Evolutionary conservation across 805 yeast species (phyloP).

Genomic region (Candida orba): DNA sequence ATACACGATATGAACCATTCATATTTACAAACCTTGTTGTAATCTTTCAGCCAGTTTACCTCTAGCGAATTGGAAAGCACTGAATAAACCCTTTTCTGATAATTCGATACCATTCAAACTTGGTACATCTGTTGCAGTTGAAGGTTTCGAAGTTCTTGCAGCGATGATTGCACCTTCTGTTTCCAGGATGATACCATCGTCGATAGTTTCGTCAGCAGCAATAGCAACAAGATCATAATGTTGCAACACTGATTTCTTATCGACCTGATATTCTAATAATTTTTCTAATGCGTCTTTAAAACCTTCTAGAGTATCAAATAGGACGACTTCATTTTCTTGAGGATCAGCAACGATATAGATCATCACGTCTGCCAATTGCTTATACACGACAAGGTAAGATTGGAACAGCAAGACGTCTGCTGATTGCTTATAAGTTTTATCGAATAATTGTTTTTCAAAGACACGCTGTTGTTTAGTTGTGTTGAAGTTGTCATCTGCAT

Average conservation of each 20-base stretch:
- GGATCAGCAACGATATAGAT: constrained; percentile 65
- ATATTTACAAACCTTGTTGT: constrained; percentile 32
- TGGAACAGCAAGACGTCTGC: constrained; percentile 78
- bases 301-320: constrained; percentile 70
- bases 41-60: constrained; percentile 55
- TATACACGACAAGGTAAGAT: constrained; percentile 75
- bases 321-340: constrained; percentile 79
- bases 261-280: constrained; percentile 59
- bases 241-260: constrained; percentile 70
- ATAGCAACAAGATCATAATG: constrained; percentile 80
- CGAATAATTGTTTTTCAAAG: constrained; percentile 67
- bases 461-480: constrained; percentile 56
- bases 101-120: constrained; percentile 54
- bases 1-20: neutral
- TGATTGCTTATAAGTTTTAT: constrained; percentile 73
- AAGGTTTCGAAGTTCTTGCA: constrained; percentile 85
- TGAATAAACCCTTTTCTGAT: constrained; percentile 69
- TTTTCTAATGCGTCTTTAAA: constrained; percentile 77
- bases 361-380: constrained; percentile 70
- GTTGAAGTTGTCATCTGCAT: constrained; percentile 22
- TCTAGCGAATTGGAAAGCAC: constrained; percentile 83
- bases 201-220: constrained; percentile 87
- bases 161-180: constrained; percentile 83
- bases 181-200: constrained; percentile 89
- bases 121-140: constrained; percentile 65